Conservation (phyloP, 2,329 filamentous ascomycete genomes). For the Hypocreales sp. region DNA sequence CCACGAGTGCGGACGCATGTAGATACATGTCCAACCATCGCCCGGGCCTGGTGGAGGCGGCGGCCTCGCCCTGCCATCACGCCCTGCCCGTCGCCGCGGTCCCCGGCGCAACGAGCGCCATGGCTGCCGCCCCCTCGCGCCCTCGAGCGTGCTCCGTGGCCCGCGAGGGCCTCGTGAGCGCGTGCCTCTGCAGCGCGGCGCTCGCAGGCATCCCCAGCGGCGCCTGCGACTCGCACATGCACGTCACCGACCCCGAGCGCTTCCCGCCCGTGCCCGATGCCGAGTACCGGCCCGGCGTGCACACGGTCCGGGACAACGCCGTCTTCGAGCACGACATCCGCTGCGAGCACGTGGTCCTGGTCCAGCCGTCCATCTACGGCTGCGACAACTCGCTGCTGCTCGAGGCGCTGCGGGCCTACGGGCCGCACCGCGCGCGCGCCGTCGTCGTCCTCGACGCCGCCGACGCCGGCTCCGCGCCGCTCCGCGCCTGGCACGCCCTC, state of each 20-base stretch:
- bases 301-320: constrained; percentile 1
- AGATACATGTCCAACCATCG: too few species aligned
- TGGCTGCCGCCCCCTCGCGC: too few species aligned
- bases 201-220: neutral
- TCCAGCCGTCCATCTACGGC: constrained; percentile 2
- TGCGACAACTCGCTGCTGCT: constrained; percentile 1
- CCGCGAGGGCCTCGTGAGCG: too few species aligned
- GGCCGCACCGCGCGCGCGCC: neutral
- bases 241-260: constrained; percentile 1
- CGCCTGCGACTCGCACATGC: constrained; percentile 2
- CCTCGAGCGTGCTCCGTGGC: too few species aligned
- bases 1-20: too few species aligned
- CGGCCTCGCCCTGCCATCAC: too few species aligned
- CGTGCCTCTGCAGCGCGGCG: too few species aligned
- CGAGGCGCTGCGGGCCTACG: constrained; percentile 1
- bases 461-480: neutral
- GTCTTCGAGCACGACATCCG: constrained; percentile 1
- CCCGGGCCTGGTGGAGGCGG: too few species aligned
- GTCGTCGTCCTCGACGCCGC: constrained; percentile 1
- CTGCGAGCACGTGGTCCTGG: constrained; percentile 1
- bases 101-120: too few species aligned
- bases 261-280: neutral
- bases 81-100: too few species aligned
- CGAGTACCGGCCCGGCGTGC: neutral
- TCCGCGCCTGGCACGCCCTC: neutral